These are phyloP conservation scores for Debaryomyces prosopidis DNA, from an alignment of 805 yeast species.

Conservation along the genomic window DNA sequence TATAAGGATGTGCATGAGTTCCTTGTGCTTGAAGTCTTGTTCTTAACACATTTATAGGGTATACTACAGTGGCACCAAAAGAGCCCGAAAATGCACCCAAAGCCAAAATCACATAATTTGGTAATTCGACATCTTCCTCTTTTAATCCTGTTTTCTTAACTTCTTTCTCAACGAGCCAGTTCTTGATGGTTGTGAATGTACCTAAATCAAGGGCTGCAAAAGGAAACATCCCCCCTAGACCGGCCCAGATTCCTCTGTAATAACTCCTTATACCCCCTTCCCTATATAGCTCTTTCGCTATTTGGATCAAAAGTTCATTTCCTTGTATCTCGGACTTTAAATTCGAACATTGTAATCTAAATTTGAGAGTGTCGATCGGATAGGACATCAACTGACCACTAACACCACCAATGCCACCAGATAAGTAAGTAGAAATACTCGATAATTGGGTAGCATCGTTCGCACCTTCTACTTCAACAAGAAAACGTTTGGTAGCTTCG, in stretches of 20 bases:
- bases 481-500: conserved; percentile 76
- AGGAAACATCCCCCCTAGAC: conserved; percentile 95
- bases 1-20: conserved; percentile 90
- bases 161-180: conserved; percentile 66
- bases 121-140: conserved; percentile 68
- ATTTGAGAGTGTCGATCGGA: conserved; percentile 93
- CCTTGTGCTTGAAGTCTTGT: conserved; percentile 98
- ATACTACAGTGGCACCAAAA: conserved; percentile 93
- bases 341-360: conserved; percentile 90
- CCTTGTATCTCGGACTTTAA: conserved; percentile 64
- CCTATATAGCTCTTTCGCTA: conserved; percentile 73
- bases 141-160: conserved; percentile 53
- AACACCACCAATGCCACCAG: conserved; percentile 97
- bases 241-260: conserved; percentile 85
- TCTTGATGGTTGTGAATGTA: conserved; percentile 80
- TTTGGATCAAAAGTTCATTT: conserved; percentile 55
- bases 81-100: conserved; percentile 96
- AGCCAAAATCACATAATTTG: conserved; percentile 77
- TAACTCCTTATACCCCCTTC: conserved; percentile 80
- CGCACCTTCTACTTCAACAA: conserved; percentile 76
- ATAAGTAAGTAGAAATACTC: conserved; percentile 74
- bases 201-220: conserved; percentile 93
- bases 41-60: conserved; percentile 87
- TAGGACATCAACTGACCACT: conserved; percentile 89
- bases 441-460: conserved; percentile 70